These are phyloP conservation scores for Hymenoscyphus fraxineus DNA, from an alignment of 2,329 filamentous ascomycete genomes.

Conservation along the genomic window DNA sequence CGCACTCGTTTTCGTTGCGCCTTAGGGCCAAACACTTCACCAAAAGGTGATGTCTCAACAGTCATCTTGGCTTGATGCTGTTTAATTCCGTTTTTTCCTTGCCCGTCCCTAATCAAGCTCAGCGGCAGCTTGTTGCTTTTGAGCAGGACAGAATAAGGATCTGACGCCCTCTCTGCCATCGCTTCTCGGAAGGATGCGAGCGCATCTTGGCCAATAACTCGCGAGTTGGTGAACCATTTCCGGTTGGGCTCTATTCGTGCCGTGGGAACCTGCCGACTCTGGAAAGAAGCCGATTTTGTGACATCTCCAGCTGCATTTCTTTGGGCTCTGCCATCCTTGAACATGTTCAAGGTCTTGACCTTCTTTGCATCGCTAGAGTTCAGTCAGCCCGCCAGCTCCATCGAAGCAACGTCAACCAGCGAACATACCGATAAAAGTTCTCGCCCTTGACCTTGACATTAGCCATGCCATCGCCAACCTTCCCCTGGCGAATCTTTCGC, in stretches of 20 bases:
- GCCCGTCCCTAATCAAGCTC: slow-evolving; percentile 81
- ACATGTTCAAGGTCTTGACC: slow-evolving; percentile 83
- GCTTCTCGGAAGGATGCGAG: slow-evolving; percentile 84
- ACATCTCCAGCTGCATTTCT: slow-evolving; percentile 82
- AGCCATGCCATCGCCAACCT: slow-evolving; percentile 77
- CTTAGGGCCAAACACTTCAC: slow-evolving; percentile 89
- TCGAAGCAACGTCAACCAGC: not conserved
- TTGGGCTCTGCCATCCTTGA: slow-evolving; percentile 80
- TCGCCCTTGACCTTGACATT: slow-evolving; percentile 95
- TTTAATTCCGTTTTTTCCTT: slow-evolving; percentile 78
- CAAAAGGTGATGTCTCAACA: slow-evolving; percentile 81
- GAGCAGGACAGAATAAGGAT: slow-evolving; percentile 91
- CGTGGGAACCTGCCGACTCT: slow-evolving; percentile 74
- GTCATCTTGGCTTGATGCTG: slow-evolving; percentile 93
- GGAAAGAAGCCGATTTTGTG: slow-evolving; percentile 76
- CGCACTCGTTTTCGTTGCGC: slow-evolving; percentile 90
- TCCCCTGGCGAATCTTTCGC: slow-evolving; percentile 80
- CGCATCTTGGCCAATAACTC: slow-evolving; percentile 84
- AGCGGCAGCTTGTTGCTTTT: slow-evolving; percentile 97
- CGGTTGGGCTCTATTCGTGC: slow-evolving; percentile 93
- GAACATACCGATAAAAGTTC: slow-evolving; percentile 84
- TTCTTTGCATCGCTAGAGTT: slow-evolving; percentile 67
- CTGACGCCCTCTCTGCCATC: slow-evolving; percentile 82
- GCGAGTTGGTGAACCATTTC: slow-evolving; percentile 96
- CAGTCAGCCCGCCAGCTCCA: slow-evolving; percentile 11